These are phyloP conservation scores for Vaccinium myrtillus DNA, from an alignment of 148 eudicot genomes.

Conservation along the genomic window DNA sequence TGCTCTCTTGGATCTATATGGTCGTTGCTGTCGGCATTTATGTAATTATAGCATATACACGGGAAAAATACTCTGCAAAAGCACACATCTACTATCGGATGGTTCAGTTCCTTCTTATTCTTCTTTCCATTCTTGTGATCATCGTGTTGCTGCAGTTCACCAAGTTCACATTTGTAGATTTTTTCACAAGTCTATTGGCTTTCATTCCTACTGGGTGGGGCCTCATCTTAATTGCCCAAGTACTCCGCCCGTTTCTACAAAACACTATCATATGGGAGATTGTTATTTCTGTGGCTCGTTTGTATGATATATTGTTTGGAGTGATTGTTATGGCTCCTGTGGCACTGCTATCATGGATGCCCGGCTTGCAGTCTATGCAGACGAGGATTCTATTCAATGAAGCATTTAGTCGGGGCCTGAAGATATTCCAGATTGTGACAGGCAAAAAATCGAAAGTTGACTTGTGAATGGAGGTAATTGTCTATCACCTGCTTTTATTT, in stretches of 20 bases:
- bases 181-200: constrained; percentile 63
- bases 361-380: constrained; percentile 92
- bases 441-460: constrained; percentile 51
- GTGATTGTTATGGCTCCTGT: constrained; percentile 76
- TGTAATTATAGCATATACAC: constrained; percentile 14
- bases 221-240: constrained; percentile 28
- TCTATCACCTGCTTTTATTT: neutral
- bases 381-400: constrained; percentile 85
- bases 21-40: constrained; percentile 17
- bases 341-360: constrained; percentile 78
- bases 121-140: constrained; percentile 20
- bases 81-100: constrained; percentile 65
- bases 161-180: constrained; percentile 23
- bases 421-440: constrained; percentile 68
- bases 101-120: constrained; percentile 25
- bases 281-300: constrained; percentile 26
- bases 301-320: constrained; percentile 46
- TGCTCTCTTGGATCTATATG: constrained; percentile 82
- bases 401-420: constrained; percentile 82
- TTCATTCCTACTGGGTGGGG: constrained; percentile 42
- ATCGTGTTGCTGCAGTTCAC: constrained; percentile 22
- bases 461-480: constrained; percentile 32
- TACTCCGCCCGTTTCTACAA: constrained; percentile 24
- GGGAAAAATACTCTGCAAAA: constrained; percentile 24
- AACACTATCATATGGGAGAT: constrained; percentile 25